phyloP scores from a whole-genome alignment of 2,329 filamentous ascomycete species.

The Seiridium unicorne region DNA sequence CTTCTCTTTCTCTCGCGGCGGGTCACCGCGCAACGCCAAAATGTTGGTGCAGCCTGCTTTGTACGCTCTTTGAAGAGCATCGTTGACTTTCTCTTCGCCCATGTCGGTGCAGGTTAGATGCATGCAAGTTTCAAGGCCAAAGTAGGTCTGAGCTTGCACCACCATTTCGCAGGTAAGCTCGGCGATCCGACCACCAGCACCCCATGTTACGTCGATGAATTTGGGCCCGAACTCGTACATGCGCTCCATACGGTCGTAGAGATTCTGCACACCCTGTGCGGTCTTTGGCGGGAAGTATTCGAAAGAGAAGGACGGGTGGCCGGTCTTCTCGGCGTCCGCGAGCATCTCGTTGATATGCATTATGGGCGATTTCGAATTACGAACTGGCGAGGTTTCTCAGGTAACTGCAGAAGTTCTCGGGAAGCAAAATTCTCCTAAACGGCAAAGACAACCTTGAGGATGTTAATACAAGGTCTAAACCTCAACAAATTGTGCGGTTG shows the following conservation, averaged over 20 bases:
- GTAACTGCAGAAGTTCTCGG: not conserved
- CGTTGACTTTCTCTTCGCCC: conserved; percentile 87
- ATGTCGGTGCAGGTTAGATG: conserved; percentile 98
- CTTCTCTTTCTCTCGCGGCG: conserved; percentile 87
- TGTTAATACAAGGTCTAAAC: not conserved
- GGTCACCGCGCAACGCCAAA: conserved; percentile 87
- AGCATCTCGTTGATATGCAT: conserved; percentile 98
- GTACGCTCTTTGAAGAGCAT: conserved; percentile 84
- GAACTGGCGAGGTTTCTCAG: not conserved
- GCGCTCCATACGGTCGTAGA: conserved; percentile 99
- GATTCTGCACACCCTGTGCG: conserved; percentile 94
- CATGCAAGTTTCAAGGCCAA: conserved; percentile 98
- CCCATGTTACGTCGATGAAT: conserved; percentile 99
- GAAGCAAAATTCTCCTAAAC: not conserved
- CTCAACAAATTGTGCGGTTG: too few species aligned
- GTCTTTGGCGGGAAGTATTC: conserved; percentile 99
- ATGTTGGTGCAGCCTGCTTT: conserved; percentile 97
- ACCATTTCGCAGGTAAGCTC: conserved; percentile 98
- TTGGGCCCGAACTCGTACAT: conserved; percentile 94
- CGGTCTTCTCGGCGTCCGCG: conserved; percentile 72
- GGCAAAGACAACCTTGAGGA: not conserved
- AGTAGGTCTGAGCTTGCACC: conserved; percentile 88
- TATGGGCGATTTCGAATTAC: conserved; percentile 31
- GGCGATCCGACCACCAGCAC: conserved; percentile 86
- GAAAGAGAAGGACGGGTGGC: conserved; percentile 91